Conservation (phyloP, 192 early-diverging fungal species). For the Coemansia sp. region DNA sequence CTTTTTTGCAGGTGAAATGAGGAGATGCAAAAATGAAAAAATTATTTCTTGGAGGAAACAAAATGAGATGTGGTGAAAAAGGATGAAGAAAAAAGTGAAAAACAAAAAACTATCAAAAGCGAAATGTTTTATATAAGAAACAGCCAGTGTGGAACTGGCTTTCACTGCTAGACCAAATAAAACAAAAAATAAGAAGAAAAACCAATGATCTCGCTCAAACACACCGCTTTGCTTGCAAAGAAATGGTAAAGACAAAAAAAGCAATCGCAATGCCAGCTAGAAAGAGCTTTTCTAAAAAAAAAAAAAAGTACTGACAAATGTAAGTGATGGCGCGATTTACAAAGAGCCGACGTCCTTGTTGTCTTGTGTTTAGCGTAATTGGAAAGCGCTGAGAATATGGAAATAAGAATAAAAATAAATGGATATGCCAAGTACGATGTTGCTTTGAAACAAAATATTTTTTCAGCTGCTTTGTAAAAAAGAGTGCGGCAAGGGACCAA, state of each 20-base stretch:
- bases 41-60: conserved; percentile 12
- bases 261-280: neutral
- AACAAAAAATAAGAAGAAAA: neutral
- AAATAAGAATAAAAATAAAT: neutral
- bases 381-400: neutral
- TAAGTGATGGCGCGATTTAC: neutral
- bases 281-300: neutral
- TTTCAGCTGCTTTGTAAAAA: neutral
- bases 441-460: neutral
- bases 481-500: conserved; percentile 3
- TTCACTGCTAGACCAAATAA: neutral
- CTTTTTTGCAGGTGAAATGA: neutral
- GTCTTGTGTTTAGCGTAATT: neutral
- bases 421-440: conserved; percentile 3
- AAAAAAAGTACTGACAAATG: conserved; percentile 1
- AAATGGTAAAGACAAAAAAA: neutral
- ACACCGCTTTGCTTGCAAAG: neutral
- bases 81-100: neutral
- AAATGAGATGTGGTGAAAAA: neutral
- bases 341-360: neutral
- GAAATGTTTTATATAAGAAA: too few species aligned
- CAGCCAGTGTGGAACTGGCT: too few species aligned
- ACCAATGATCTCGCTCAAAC: neutral
- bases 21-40: conserved; percentile 3
- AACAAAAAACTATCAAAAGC: neutral